These are phyloP conservation scores for Hymenoscyphus occultus DNA, from an alignment of 2,329 filamentous ascomycete species.

Conservation along the genomic window DNA sequence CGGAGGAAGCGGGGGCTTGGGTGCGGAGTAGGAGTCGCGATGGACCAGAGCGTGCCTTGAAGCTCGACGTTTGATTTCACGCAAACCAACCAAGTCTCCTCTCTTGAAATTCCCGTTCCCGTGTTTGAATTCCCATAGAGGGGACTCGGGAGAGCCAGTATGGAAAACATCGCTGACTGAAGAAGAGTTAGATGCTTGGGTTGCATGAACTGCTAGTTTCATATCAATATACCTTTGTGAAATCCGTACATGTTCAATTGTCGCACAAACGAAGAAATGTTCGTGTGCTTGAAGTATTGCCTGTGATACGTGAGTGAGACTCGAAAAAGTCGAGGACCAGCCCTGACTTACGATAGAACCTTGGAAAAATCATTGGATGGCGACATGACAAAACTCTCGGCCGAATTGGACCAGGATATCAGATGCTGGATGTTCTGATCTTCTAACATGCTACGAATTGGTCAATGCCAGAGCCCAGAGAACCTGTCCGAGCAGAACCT, in stretches of 20 bases:
- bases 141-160: slow-evolving; percentile 87
- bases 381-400: slow-evolving; percentile 98
- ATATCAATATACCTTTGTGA: slow-evolving; percentile 73
- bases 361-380: slow-evolving; percentile 97
- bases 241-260: slow-evolving; percentile 99
- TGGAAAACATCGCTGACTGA: slow-evolving; percentile 97
- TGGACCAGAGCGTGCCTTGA: slow-evolving; percentile 92
- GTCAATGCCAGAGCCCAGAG: slow-evolving; percentile 18
- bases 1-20: slow-evolving; percentile 72
- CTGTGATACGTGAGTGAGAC: slow-evolving; percentile 45
- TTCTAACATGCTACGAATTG: slow-evolving; percentile 78
- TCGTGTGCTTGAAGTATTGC: slow-evolving; percentile 99
- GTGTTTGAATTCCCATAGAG: slow-evolving; percentile 98
- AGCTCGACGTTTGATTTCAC: slow-evolving; percentile 93
- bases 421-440: slow-evolving; percentile 89
- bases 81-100: slow-evolving; percentile 83
- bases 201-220: slow-evolving; percentile 19
- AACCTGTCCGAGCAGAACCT: slow-evolving; percentile 38
- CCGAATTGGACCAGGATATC: slow-evolving; percentile 91
- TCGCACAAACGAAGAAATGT: slow-evolving; percentile 96
- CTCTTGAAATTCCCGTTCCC: slow-evolving; percentile 96
- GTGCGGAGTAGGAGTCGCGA: slow-evolving; percentile 78
- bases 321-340: slow-evolving; percentile 7
- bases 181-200: slow-evolving; percentile 16
- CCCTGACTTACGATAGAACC: slow-evolving; percentile 80